Conservation (phyloP, 768 basidiomycete genomes). For the Suillus clintonianus region DNA sequence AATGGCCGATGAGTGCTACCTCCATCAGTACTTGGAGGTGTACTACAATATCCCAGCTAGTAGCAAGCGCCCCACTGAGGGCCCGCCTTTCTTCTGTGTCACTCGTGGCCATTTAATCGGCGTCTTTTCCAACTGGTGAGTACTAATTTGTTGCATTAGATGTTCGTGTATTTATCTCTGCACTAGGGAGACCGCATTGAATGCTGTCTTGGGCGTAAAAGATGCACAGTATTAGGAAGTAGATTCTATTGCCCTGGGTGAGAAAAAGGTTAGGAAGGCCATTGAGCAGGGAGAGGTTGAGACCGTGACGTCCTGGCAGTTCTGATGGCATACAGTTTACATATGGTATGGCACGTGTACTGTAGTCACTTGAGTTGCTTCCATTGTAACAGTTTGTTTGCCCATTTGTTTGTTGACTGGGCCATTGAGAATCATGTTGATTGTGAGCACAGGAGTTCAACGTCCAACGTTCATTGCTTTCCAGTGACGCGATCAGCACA, state of each 20-base stretch:
- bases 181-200: background rate
- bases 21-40: background rate
- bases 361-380: too few species aligned
- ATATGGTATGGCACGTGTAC: too few species aligned
- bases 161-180: background rate
- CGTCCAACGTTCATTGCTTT: too few species aligned
- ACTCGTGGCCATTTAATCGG: background rate
- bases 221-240: background rate
- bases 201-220: background rate
- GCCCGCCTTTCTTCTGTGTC: background rate
- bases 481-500: too few species aligned
- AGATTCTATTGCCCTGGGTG: background rate
- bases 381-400: too few species aligned
- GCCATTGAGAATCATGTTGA: too few species aligned
- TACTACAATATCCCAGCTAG: background rate
- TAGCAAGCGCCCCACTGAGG: background rate
- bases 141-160: background rate
- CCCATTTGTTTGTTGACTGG: too few species aligned
- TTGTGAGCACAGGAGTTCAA: too few species aligned
- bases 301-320: too few species aligned
- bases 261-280: background rate
- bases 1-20: background rate
- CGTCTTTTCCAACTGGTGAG: background rate
- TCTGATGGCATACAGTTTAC: too few species aligned
- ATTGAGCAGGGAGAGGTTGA: background rate